Conservation (phyloP, 2,329 filamentous ascomycete species). For the Aspergillus hortae region DNA sequence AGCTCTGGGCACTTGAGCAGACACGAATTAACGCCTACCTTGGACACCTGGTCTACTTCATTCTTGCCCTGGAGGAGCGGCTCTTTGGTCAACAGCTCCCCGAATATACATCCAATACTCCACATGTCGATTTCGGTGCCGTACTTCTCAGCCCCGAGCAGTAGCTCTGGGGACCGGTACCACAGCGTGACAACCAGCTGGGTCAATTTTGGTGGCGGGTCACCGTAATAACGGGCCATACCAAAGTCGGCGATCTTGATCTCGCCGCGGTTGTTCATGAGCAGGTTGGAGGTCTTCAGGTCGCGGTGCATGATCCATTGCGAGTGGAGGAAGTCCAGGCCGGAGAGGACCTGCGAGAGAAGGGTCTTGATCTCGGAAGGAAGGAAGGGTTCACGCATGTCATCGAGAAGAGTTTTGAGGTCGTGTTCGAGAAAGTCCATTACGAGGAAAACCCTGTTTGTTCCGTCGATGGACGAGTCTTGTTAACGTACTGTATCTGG, state of each 20-base stretch:
- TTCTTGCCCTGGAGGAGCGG: constrained; percentile 84
- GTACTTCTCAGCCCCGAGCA: constrained; percentile 77
- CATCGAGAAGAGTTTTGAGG: constrained; percentile 84
- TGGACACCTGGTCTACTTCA: constrained; percentile 84
- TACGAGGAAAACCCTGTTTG: constrained; percentile 76
- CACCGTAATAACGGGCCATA: constrained; percentile 87
- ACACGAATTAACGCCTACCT: constrained; percentile 37
- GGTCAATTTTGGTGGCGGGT: constrained; percentile 75
- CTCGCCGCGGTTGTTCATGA: constrained; percentile 90
- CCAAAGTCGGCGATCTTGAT: constrained; percentile 98
- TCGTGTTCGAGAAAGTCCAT: constrained; percentile 99
- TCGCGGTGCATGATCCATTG: constrained; percentile 92
- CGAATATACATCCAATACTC: constrained; percentile 95
- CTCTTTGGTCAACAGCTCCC: constrained; percentile 78
- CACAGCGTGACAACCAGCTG: constrained; percentile 94
- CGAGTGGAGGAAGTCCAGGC: constrained; percentile 78
- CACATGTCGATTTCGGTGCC: constrained; percentile 82
- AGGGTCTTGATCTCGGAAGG: constrained; percentile 91
- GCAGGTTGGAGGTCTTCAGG: constrained; percentile 87
- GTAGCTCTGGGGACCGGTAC: constrained; percentile 89
- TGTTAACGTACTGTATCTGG: constrained; percentile 36
- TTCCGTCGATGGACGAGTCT: constrained; percentile 8
- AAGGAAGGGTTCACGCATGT: constrained; percentile 91
- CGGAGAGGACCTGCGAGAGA: constrained; percentile 74
- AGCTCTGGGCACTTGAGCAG: constrained; percentile 5